These are phyloP conservation scores for Pythium aphanidermatum DNA, from an alignment of 352 stramenopile species.

Conservation along the genomic window DNA sequence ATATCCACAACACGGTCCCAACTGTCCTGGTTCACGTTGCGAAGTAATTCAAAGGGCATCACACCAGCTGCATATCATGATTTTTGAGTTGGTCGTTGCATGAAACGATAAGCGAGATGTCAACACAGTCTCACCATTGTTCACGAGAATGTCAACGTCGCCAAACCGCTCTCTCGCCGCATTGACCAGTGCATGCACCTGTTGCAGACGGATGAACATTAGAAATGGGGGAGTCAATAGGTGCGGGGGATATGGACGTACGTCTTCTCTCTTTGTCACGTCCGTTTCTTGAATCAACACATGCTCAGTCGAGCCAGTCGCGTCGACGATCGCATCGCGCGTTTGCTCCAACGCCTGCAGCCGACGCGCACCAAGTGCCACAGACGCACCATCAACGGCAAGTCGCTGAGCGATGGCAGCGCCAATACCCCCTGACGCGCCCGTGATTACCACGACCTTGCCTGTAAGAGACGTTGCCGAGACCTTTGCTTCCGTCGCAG, in stretches of 20 bases:
- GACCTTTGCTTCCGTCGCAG: too few relatives aligned
- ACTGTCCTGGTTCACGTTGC: slow-evolving; percentile 88
- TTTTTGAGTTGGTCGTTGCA: neutral
- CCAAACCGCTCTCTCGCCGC: slow-evolving; percentile 57
- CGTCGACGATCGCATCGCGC: slow-evolving; percentile 26
- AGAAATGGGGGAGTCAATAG: too few relatives aligned
- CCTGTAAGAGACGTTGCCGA: slow-evolving; percentile 28
- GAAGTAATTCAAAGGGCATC: slow-evolving; percentile 91
- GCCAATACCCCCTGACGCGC: slow-evolving; percentile 86
- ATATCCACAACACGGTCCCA: slow-evolving; percentile 88
- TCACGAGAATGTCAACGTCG: slow-evolving; percentile 85
- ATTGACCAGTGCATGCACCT: slow-evolving; percentile 53
- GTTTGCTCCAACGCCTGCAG: slow-evolving; percentile 50
- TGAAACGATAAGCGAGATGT: neutral
- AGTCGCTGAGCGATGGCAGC: slow-evolving; percentile 72
- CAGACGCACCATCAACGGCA: slow-evolving; percentile 62
- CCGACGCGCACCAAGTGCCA: slow-evolving; percentile 77
- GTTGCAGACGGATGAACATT: neutral
- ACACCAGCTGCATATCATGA: slow-evolving; percentile 56
- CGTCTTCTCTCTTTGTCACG: slow-evolving; percentile 63
- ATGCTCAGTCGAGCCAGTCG: slow-evolving; percentile 16
- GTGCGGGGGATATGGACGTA: slow-evolving; percentile 10
- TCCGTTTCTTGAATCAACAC: slow-evolving; percentile 50
- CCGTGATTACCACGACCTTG: slow-evolving; percentile 86
- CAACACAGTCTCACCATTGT: slow-evolving; percentile 54